Evolutionary conservation across 164 flowering plant genomes (phyloP), one percentile per base, ranked within the genome.

Genomic region (Echeveria elegans): DNA sequence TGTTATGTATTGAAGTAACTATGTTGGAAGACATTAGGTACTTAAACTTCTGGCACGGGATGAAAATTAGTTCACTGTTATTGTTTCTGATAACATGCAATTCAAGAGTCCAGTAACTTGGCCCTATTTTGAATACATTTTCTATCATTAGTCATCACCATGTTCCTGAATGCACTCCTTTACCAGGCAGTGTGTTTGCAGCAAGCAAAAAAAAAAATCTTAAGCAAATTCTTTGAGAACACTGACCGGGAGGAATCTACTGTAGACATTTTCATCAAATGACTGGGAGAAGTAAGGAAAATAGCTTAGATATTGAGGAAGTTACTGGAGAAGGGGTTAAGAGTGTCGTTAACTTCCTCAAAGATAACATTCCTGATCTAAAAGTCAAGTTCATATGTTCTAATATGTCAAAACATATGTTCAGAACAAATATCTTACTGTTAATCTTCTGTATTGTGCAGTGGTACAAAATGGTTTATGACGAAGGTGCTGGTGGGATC

Each of bases 321-420:
- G 84, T 78, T 68, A 83, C 86, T 73, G 97, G 90, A 75, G 99
- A 91, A 72, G 99, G 90, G 68, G 79, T 94, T 66, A 88, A 78
- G 69, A 86, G 86, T 50, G 92, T 94, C 50, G 77, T 92, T 31
- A 83, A 85, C 67, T 92, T 88, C 77, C 85, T 89, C 11, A 92
- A 87, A 72, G 92, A 85, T 15, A 86, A 85, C 75, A 86, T 92
- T 72, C 98, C 98, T 1, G 90, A 88, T 36, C 74, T 94, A 63
- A 89, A 89, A 81, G 80, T 89, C 23, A 85, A 94, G 77, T 43
- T 16, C 12, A 4, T 43, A 3, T 43, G 12, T 38, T 14, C 1
- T 8, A 38, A 38, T 38, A 1, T 38, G 41, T 38, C 38, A 38
- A 5, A 10, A 38, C 12, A 38, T 43, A 43, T 43, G 47, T 15